These are phyloP conservation scores for Bathelium albidoporum DNA, from an alignment of 495 filamentous ascomycete species.

Conservation along the genomic window DNA sequence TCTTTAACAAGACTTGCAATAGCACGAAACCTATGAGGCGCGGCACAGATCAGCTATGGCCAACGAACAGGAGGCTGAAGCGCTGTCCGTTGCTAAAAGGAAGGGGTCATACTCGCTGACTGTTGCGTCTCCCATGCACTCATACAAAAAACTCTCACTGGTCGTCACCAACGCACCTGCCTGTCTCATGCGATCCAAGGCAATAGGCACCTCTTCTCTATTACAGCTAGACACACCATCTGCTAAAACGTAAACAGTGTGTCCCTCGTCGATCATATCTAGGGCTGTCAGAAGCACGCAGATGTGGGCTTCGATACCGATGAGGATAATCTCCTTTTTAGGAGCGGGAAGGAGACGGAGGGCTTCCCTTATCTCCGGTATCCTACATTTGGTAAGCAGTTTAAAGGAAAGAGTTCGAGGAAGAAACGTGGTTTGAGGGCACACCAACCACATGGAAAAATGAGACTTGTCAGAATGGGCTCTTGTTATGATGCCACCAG, in stretches of 20 bases:
- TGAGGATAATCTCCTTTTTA: conserved; percentile 45
- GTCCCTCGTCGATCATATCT: conserved; percentile 62
- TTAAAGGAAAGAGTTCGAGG: conserved; percentile 34
- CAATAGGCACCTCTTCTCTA: conserved; percentile 66
- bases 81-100: neutral
- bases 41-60: neutral
- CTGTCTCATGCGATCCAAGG: conserved; percentile 60
- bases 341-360: conserved; percentile 15
- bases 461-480: conserved; percentile 71
- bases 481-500: conserved; percentile 32
- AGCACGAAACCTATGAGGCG: conserved; percentile 45
- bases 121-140: conserved; percentile 79
- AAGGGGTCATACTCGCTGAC: conserved; percentile 44
- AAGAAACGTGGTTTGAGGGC: neutral
- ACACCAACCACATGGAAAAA: conserved; percentile 68
- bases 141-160: conserved; percentile 87
- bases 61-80: neutral
- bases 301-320: conserved; percentile 90
- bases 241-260: conserved; percentile 79
- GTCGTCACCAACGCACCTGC: conserved; percentile 75
- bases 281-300: conserved; percentile 89
- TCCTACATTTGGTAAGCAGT: conserved; percentile 29
- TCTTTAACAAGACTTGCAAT: conserved; percentile 71
- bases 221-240: conserved; percentile 87
- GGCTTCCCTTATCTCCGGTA: conserved; percentile 26